Evolutionary conservation across 2,329 filamentous ascomycete species (phyloP).

Genomic region (Venturia pyrina): DNA sequence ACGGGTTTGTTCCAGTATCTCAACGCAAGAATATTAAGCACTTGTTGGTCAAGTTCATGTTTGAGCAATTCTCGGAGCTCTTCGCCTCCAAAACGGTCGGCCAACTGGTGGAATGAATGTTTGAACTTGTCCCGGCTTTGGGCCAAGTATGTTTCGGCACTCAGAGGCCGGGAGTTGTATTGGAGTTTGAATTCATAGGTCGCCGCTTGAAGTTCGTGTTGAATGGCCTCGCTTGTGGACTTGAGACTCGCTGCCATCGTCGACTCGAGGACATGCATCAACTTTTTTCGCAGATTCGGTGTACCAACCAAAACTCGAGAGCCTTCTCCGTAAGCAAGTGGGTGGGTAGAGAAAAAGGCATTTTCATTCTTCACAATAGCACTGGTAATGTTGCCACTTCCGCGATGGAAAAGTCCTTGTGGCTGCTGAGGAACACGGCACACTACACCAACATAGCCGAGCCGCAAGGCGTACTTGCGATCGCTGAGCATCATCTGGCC

Average conservation of each 20-base stretch:
- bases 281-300: slow-evolving; percentile 77
- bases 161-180: slow-evolving; percentile 92
- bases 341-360: slow-evolving; percentile 75
- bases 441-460: slow-evolving; percentile 94
- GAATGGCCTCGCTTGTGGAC: slow-evolving; percentile 82
- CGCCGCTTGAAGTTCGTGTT: slow-evolving; percentile 89
- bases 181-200: slow-evolving; percentile 99
- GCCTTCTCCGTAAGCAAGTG: slow-evolving; percentile 64
- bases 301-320: slow-evolving; percentile 72
- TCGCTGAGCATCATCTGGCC: slow-evolving; percentile 73
- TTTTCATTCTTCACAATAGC: slow-evolving; percentile 84
- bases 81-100: slow-evolving; percentile 76
- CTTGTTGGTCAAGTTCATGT: slow-evolving; percentile 84
- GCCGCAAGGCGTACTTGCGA: slow-evolving; percentile 84
- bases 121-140: slow-evolving; percentile 95
- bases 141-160: slow-evolving; percentile 90
- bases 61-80: slow-evolving; percentile 88
- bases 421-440: slow-evolving; percentile 62
- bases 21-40: slow-evolving; percentile 84
- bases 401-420: slow-evolving; percentile 69
- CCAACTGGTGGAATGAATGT: slow-evolving; percentile 91
- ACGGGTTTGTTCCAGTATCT: slow-evolving; percentile 97
- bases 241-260: slow-evolving; percentile 93
- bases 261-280: slow-evolving; percentile 94
- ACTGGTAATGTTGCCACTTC: slow-evolving; percentile 65